Evolutionary conservation across 23 red algal genomes (phyloP), one percentile per base, ranked within the genome.

Genomic region (Porphyridium purpureum): DNA sequence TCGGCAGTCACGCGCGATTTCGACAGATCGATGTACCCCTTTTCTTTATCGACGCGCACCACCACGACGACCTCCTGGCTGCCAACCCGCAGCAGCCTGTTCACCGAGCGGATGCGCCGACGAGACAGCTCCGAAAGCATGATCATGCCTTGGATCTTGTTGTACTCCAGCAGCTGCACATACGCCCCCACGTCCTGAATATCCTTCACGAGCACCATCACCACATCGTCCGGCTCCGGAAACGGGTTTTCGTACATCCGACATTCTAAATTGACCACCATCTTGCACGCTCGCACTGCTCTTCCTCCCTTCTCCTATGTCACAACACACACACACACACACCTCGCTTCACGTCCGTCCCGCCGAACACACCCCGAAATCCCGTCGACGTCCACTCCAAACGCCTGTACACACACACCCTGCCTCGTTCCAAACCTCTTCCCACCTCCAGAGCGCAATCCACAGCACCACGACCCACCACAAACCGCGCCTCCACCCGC

Each of bases 171-270:
- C 0, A 98, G 69, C 31, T 83, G 79, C 5, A 98, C 90, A 59
- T 98, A 98, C 11, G 74, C 81, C 60, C 90, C 90, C 90, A 98
- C 86, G 47, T 98, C 90, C 48, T 98, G 80, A 52, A 98, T 98
- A 49, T 98, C 90, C 70, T 79, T 83, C 24, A 98, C 90, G 5
- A 81, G 64, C 1, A 80, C 90, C 66, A 98, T 86, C 25, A 98
- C 90, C 27, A 98, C 74, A 21, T 98, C 90, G 49, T 98, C 90
- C 0, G 90, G 70, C 49, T 98, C 90, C 3, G 90, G 90, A 74
- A 78, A 98, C 47, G 75, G 69, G 44, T 80, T 81, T 55, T 98
- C 90, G 55, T 98, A 98, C 90, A 98, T 98, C n/a, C 90, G 79
- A 52, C 90, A 98, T 52, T 98, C 77, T 27, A 98, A 58, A 50